Evolutionary conservation across 768 basidiomycete species (phyloP).

Genomic region (Daedaleopsis nitida): DNA sequence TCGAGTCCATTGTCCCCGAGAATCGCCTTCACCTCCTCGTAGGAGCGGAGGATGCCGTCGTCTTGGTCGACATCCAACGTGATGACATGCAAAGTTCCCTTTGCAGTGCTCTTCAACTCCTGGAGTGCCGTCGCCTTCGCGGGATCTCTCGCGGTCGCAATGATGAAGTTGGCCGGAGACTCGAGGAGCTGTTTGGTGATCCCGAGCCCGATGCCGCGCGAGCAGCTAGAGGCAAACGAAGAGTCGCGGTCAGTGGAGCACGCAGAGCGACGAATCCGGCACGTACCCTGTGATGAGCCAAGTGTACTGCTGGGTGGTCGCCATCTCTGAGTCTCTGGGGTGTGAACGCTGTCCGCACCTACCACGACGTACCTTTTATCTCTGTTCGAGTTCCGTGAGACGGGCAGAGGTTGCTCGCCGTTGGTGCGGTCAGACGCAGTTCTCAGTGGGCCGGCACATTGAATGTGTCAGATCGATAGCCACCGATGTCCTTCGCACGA

Average conservation of each 20-base stretch:
- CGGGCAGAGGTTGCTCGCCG: too few relatives aligned
- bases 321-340: background rate
- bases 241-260: background rate
- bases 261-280: background rate
- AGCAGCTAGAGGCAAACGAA: conserved; percentile 20
- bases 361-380: background rate
- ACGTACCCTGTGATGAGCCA: conserved; percentile 30
- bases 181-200: conserved; percentile 26
- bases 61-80: conserved; percentile 32
- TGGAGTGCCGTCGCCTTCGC: conserved; percentile 23
- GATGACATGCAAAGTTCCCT: conserved; percentile 35
- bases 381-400: background rate
- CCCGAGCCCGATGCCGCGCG: conserved; percentile 35
- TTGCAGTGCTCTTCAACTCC: conserved; percentile 21
- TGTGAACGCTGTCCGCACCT: background rate
- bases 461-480: too few relatives aligned
- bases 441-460: too few relatives aligned
- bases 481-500: too few relatives aligned
- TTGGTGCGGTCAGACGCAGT: too few relatives aligned
- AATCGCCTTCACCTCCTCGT: conserved; percentile 23
- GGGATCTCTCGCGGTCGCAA: conserved; percentile 32
- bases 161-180: conserved; percentile 26
- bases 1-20: conserved; percentile 37
- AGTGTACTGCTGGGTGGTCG: conserved; percentile 1
- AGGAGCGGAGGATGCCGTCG: conserved; percentile 28